Evolutionary conservation across 148 eudicot genomes (phyloP).

Genomic region (Cornus suecica): DNA sequence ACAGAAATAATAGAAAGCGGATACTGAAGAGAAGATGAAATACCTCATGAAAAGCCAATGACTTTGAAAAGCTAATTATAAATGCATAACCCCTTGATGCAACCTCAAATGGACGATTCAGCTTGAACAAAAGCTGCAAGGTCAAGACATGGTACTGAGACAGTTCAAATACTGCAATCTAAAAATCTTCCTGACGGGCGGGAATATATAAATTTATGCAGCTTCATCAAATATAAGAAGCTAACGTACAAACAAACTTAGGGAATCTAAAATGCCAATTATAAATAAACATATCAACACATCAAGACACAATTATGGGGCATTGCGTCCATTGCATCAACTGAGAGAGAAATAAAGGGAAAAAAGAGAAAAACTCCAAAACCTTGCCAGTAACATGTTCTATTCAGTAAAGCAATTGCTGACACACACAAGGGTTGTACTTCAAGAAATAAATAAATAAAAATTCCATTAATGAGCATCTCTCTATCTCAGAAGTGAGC

Average conservation of each 20-base stretch:
- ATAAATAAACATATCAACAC: neutral
- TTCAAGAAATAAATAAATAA: neutral
- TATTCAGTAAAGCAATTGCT: neutral
- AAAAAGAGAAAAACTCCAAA: too few relatives aligned
- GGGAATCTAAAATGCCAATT: neutral
- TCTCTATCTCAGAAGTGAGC: too few relatives aligned
- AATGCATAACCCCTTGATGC: conserved; percentile 89
- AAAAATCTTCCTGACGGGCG: neutral
- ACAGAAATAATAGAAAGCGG: conserved; percentile 2
- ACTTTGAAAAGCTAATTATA: conserved; percentile 81
- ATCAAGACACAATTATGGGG: neutral
- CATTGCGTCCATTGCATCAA: too few relatives aligned
- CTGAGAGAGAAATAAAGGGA: too few relatives aligned
- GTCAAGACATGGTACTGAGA: conserved; percentile 16
- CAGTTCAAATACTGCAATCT: neutral
- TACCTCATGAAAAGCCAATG: conserved; percentile 79
- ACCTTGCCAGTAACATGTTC: neutral
- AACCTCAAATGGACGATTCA: conserved; percentile 91
- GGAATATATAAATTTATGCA: neutral
- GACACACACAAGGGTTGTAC: neutral
- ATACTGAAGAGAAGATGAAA: conserved; percentile 10
- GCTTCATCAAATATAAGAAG: neutral
- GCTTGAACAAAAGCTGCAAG: conserved; percentile 78
- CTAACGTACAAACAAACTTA: neutral
- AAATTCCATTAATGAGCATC: neutral